phyloP scores from a whole-genome alignment of 805 yeast genomes.

The Barnettozyma pratensis region DNA sequence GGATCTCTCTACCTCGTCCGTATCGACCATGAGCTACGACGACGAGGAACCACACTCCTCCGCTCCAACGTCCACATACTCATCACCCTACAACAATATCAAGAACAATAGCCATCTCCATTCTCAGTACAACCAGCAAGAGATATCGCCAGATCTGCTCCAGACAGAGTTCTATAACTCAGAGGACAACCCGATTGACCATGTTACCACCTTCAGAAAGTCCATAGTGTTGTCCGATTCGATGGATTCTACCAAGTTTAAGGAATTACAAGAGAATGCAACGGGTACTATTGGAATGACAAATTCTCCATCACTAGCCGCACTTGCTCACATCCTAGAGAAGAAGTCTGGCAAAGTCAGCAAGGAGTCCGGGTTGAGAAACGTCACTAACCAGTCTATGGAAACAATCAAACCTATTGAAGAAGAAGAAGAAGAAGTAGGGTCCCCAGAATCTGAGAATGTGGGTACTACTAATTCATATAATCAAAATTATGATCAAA shows the following conservation, averaged over 20 bases:
- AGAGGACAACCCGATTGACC: slow-evolving; percentile 10
- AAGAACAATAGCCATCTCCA: slow-evolving; percentile 2
- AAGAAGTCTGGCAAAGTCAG: slow-evolving; percentile 28
- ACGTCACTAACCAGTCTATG: slow-evolving; percentile 6
- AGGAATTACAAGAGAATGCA: slow-evolving; percentile 4
- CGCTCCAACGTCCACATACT: slow-evolving; percentile 14
- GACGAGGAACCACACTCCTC: slow-evolving; percentile 11
- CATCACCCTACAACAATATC: slow-evolving; percentile 11
- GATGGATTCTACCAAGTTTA: slow-evolving; percentile 15
- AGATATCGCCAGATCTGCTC: slow-evolving; percentile 17
- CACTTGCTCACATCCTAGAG: slow-evolving; percentile 35
- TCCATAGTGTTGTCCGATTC: slow-evolving; percentile 23
- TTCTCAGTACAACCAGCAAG: slow-evolving; percentile 11
- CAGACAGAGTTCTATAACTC: slow-evolving; percentile 20
- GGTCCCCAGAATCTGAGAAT: not conserved
- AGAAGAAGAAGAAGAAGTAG: slow-evolving; percentile 7
- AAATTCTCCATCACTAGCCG: slow-evolving; percentile 39
- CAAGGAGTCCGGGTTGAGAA: slow-evolving; percentile 6
- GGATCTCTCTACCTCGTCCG: slow-evolving; percentile 3
- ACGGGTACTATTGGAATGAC: slow-evolving; percentile 28
- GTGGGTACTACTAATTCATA: no score
- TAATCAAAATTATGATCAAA: not conserved
- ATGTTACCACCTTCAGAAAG: slow-evolving; percentile 19
- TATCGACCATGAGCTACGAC: slow-evolving; percentile 11
- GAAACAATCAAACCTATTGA: slow-evolving; percentile 11